Base-by-base conservation (phyloP, 805 yeast genomes). In the Ogataea siamensis region DNA sequence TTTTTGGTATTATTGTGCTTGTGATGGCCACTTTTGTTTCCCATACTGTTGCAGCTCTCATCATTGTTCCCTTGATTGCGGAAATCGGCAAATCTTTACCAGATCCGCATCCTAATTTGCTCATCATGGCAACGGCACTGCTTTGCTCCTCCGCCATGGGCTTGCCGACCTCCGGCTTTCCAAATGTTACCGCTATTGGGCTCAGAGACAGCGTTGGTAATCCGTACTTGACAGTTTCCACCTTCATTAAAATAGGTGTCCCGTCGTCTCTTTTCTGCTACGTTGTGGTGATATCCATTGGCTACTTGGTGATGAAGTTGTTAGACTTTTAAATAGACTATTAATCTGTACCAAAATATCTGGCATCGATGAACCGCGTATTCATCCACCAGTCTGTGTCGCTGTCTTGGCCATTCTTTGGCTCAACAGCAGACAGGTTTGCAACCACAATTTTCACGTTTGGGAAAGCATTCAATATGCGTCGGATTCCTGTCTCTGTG, bases 61-160 rank as follows among this genome's bases (percentile, higher is more conserved):
- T 93, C 42, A 77, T 91, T 36, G 78, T 91, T 29, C 99, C 99
- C 7, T 68, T 93, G 44, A 89, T 93, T 54, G 79, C 85, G 13
- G 93, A 89, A 54, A 82, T 93, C 40, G 99, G 98, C n/a, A 69
- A 78, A 27, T 68, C 76, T 27, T 60, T 85, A 59, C 71, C 78
- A 2, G 78, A 77, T 20, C 93, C 95, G 12, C 97, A 87, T 62
- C 95, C 98, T 23, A 73, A 88, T 46, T 57, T 91, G 31, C 67
- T 93, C 50, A 83, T 93, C 32, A 74, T 77, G 79, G 67, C 70
- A 9, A 69, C 76, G 38, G 80, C 80, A 2, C 60, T 77, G 45
- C 67, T 93, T 45, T 87, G 97, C 54, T 91, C 98, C 0, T 81
- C 85, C 24, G 99, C 98, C 2, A 93, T 93, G 98, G 98, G 96